Percentiles rank a stretch among this genome's conserved stretches.
Conservation (phyloP, 2,329 filamentous ascomycete species). For the Sphaerulina musiva region DNA sequence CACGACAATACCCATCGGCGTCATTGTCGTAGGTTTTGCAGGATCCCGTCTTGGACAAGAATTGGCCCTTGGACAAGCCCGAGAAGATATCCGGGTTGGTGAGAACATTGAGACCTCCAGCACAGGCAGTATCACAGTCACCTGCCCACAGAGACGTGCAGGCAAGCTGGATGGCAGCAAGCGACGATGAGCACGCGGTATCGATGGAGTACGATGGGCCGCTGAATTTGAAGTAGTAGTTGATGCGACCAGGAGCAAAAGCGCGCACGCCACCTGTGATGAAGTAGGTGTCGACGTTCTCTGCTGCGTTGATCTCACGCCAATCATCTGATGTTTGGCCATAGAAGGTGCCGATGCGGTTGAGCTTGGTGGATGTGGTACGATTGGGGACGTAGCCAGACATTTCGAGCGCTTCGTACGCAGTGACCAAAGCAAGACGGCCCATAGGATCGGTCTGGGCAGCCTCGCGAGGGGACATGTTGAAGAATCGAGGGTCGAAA, state of each 20-base stretch:
- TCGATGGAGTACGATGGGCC: slow-evolving; percentile 68
- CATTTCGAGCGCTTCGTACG: slow-evolving; percentile 77
- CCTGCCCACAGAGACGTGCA: slow-evolving; percentile 68
- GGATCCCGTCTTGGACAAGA: slow-evolving; percentile 67
- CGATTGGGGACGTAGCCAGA: slow-evolving; percentile 68
- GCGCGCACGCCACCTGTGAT: slow-evolving; percentile 58
- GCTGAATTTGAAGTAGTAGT: slow-evolving; percentile 71
- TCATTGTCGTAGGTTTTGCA: slow-evolving; percentile 77
- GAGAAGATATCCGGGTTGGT: slow-evolving; percentile 77
- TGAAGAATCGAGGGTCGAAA: slow-evolving; percentile 80
- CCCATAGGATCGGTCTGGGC: slow-evolving; percentile 77
- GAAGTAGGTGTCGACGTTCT: slow-evolving; percentile 65
- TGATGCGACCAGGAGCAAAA: slow-evolving; percentile 59
- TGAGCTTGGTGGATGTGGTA: slow-evolving; percentile 58
- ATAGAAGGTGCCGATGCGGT: slow-evolving; percentile 66
- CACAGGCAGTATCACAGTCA: slow-evolving; percentile 74
- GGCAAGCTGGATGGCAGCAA: slow-evolving; percentile 64
- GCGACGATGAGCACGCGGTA: slow-evolving; percentile 70
- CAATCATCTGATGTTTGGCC: slow-evolving; percentile 71
- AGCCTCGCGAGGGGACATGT: slow-evolving; percentile 77
- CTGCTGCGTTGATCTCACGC: slow-evolving; percentile 65
- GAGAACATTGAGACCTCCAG: slow-evolving; percentile 70
- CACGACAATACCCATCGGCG: slow-evolving; percentile 77
- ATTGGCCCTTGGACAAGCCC: slow-evolving; percentile 68
- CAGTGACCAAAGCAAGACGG: slow-evolving; percentile 66